These are phyloP conservation scores for Adansonia grandidieri DNA, from an alignment of 441 rosid species.

Conservation along the genomic window DNA sequence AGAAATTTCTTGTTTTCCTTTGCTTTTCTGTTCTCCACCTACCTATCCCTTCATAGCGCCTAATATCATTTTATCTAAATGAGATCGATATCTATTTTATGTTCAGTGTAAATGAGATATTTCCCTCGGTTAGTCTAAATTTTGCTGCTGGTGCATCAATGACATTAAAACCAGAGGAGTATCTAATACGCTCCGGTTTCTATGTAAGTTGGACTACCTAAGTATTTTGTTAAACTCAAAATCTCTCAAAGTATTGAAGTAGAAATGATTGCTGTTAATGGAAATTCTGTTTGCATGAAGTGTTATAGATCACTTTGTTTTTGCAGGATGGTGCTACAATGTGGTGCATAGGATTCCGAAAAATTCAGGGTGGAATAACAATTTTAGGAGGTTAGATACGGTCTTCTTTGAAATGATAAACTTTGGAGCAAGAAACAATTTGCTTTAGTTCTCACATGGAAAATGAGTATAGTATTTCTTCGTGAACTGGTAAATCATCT, in stretches of 20 bases:
- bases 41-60: no score
- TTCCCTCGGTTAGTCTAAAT: conserved; percentile 64
- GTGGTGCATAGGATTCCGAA: conserved; percentile 95
- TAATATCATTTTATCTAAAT: conserved; percentile 18
- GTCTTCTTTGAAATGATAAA: neutral
- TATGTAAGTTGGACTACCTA: conserved; percentile 63
- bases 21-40: conserved; percentile 8
- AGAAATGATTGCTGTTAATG: conserved; percentile 17
- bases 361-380: conserved; percentile 55
- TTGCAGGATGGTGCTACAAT: conserved; percentile 70
- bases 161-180: conserved; percentile 65
- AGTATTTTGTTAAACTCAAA: conserved; percentile 31
- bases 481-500: neutral
- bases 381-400: conserved; percentile 82
- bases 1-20: neutral
- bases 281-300: neutral
- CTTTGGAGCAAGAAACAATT: neutral
- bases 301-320: conserved; percentile 22
- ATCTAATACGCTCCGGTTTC: conserved; percentile 60
- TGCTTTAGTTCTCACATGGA: neutral
- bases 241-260: conserved; percentile 12
- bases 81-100: conserved; percentile 24
- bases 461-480: neutral
- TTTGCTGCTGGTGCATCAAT: conserved; percentile 70
- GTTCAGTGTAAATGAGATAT: conserved; percentile 55